Evolutionary conservation across 2,329 filamentous ascomycete species (phyloP), one percentile per base, ranked within the genome.

Genomic region (Fusarium sp.): DNA sequence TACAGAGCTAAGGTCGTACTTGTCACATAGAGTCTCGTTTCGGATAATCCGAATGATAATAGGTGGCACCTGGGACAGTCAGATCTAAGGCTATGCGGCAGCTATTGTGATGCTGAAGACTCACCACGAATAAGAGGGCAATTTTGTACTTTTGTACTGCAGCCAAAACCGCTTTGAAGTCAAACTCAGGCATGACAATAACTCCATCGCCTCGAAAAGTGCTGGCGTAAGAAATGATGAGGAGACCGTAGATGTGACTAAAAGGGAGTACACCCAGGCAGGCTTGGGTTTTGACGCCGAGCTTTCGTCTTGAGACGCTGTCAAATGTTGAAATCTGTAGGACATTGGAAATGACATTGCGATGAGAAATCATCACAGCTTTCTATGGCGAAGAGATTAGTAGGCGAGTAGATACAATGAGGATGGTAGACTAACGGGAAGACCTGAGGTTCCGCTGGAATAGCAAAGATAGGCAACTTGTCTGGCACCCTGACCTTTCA

Each of bases 351-450:
- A 96, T 95, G 54, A 95, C 91, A 75, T 95, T 95, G 30, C 85
- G 84, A 80, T 95, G 94, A 4, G 93, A 93, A 69, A 96, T 93
- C 92, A 94, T 95, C 59, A 95, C 93, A 58, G 93, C 93, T 92
- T 95, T 94, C 90, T 64, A 13, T n/a, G n/a, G 18, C 16, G 27
- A n/a, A 18, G 14, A 18, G 23, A 20, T 57, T n/a, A n/a, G 37
- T 25, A 16, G 23, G 23, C 13, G 20, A 93, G 68, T 23, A 7
- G 10, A 39, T 11, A 37, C 20, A 27, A 7, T 13, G 5, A 14
- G 20, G 23, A 25, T 25, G 6, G 20, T 10, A 11, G 20, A 71
- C 87, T 77, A 85, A 93, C 92, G n/a, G 93, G 93, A 39, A 95
- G 83, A 3, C 94, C 94, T 11, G 93, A 95, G 2, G 94, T 96